These are phyloP conservation scores for Xerocomellus intermedius DNA, from an alignment of 768 basidiomycete genomes.

Conservation along the genomic window DNA sequence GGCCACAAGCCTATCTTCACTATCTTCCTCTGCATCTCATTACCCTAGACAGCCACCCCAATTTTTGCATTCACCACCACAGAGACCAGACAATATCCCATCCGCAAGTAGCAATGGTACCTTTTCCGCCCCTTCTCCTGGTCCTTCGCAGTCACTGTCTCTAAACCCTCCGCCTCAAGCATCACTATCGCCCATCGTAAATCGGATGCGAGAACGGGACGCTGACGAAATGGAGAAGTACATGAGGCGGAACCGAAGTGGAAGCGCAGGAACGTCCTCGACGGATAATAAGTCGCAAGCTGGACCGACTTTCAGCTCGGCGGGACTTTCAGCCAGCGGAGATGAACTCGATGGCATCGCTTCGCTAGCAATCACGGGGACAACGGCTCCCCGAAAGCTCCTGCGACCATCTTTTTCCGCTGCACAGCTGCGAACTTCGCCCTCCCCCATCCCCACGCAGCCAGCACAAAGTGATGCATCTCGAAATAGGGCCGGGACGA, in stretches of 20 bases:
- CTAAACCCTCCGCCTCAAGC: slow-evolving; percentile 38
- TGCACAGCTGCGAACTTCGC: slow-evolving; percentile 62
- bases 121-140: slow-evolving; percentile 38
- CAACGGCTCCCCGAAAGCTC: slow-evolving; percentile 55
- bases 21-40: slow-evolving; percentile 65
- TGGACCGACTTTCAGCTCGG: slow-evolving; percentile 46
- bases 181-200: slow-evolving; percentile 74
- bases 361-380: slow-evolving; percentile 46
- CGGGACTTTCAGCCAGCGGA: slow-evolving; percentile 50
- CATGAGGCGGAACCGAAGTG: slow-evolving; percentile 77
- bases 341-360: slow-evolving; percentile 54
- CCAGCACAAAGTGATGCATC: slow-evolving; percentile 41
- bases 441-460: slow-evolving; percentile 36
- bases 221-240: slow-evolving; percentile 89
- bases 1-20: slow-evolving; percentile 49
- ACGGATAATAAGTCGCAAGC: slow-evolving; percentile 67
- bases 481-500: slow-evolving; percentile 67
- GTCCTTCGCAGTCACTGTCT: slow-evolving; percentile 35
- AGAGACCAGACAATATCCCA: slow-evolving; percentile 29
- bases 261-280: slow-evolving; percentile 70
- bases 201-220: slow-evolving; percentile 78
- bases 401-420: slow-evolving; percentile 77
- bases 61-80: slow-evolving; percentile 45
- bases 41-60: slow-evolving; percentile 38
- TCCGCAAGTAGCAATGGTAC: slow-evolving; percentile 38